Conservation (phyloP, 1,139 yeast species). For the Suzukiozyma palmioleophila region DNA sequence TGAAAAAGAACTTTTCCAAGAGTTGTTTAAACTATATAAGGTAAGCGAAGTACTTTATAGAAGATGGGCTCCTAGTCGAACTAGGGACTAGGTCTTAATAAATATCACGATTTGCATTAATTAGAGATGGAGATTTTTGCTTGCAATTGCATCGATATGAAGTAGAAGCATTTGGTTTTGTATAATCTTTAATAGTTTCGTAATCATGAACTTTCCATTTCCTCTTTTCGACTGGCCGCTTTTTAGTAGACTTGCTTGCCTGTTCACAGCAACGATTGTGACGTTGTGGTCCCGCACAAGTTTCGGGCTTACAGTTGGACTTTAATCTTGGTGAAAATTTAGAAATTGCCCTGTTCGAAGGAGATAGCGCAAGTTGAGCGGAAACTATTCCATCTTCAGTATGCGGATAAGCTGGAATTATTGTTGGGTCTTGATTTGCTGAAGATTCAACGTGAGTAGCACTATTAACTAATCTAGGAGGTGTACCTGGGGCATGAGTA, state of each 20-base stretch:
- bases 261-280: background rate
- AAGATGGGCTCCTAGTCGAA: constrained; percentile 82
- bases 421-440: too few relatives aligned
- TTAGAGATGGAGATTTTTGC: background rate
- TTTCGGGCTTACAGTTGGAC: too few relatives aligned
- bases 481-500: too few relatives aligned
- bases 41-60: constrained; percentile 65
- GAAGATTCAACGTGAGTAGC: too few relatives aligned
- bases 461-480: too few relatives aligned
- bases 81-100: constrained; percentile 50
- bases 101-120: background rate
- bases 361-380: too few relatives aligned
- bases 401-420: too few relatives aligned
- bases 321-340: too few relatives aligned
- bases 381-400: too few relatives aligned
- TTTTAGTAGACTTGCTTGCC: background rate
- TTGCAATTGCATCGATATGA: background rate
- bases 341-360: too few relatives aligned
- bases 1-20: constrained; percentile 20
- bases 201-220: background rate
- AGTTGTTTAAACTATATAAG: constrained; percentile 36
- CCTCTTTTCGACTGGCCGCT: background rate
- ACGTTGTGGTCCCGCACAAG: background rate
- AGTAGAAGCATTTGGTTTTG: background rate
- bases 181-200: background rate